A percentile compares a stretch with the other conserved stretches of the same genome.
Evolutionary conservation across 768 basidiomycete species (phyloP).

Genomic region (Lactifluus pinguis): DNA sequence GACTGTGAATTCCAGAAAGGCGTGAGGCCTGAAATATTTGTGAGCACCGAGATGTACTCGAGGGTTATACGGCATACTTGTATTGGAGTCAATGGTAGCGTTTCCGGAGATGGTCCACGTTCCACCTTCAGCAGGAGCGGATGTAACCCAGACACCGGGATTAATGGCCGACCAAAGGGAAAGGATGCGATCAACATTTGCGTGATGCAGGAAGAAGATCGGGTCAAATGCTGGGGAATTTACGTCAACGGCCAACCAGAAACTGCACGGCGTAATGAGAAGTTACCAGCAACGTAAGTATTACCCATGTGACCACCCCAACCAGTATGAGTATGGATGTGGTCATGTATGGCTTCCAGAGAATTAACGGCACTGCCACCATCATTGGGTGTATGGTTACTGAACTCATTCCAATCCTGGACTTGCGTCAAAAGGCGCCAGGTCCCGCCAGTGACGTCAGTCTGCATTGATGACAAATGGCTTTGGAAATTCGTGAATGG

Average conservation of each 20-base stretch:
- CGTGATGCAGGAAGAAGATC: constrained; percentile 46
- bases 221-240: constrained; percentile 39
- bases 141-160: constrained; percentile 32
- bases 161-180: constrained; percentile 43
- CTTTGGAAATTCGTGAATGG: not conserved
- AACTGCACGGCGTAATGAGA: constrained; percentile 32
- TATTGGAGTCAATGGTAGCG: not conserved
- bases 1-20: constrained; percentile 37
- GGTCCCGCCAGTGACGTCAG: constrained; percentile 1
- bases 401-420: constrained; percentile 36
- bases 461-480: constrained; percentile 6
- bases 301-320: constrained; percentile 24
- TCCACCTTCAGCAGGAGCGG: constrained; percentile 15
- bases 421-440: constrained; percentile 32
- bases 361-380: constrained; percentile 35
- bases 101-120: constrained; percentile 11
- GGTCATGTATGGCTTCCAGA: constrained; percentile 42
- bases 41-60: not conserved
- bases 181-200: constrained; percentile 45
- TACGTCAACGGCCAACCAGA: not conserved
- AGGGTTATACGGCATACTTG: constrained; percentile 3
- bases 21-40: constrained; percentile 29
- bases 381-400: constrained; percentile 34
- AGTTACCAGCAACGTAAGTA: constrained; percentile 27
- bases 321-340: constrained; percentile 28